Base-by-base conservation (phyloP, 2,329 filamentous ascomycete genomes). In the Phyllosticta capitalensis region DNA sequence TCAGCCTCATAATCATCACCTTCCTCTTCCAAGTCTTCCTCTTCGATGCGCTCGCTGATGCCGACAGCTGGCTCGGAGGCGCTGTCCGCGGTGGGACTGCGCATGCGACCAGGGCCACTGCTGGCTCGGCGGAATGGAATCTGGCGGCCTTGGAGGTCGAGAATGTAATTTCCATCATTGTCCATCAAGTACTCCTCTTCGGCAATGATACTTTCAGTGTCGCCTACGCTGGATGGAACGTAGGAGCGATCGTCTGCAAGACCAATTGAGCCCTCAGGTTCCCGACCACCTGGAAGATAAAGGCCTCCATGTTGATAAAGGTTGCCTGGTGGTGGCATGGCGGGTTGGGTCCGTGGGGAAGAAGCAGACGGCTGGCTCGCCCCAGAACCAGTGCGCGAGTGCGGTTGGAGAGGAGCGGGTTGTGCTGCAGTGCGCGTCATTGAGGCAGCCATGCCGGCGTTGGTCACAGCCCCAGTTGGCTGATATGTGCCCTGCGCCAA, bases 1-100 rank as follows among this genome's bases (percentile, higher is more conserved):
- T 80, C 79, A 38, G 79, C 79, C 54, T 82, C 81, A 64, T 80
- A 82, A 58, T 84, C 81, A 52, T 83, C 81, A 38, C 55, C 58
- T 19, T 54, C 55, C 6, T 50, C 58, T 30, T 60, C 58, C 38
- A 45, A 45, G 4, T 45, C 38, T n/a, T 45, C 38, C 17, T 45
- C 38, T 45, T 45, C 38, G 17, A 45, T 45, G 14, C 38, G 38
- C n/a, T 45, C 38, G 38, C 38, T 45, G 17, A 45, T 45, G 54
- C 77, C 73, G n/a, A 78, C 78, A 53, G 82, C 80, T 63, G 80
- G 82, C 58, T 84, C 81, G 53, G 83, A 80, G 20, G 48, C 58
- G 38, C 58, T 60, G 20, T 56, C 53, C 19, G 53, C 52, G 24
- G 57, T 54, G 12, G 38, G 57, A 24, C 51, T 54, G 6, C 56